A percentile compares a stretch with the other conserved stretches of the same genome.
phyloP scores from a whole-genome alignment of 768 basidiomycete species.

The Coprinellus micaceus region DNA sequence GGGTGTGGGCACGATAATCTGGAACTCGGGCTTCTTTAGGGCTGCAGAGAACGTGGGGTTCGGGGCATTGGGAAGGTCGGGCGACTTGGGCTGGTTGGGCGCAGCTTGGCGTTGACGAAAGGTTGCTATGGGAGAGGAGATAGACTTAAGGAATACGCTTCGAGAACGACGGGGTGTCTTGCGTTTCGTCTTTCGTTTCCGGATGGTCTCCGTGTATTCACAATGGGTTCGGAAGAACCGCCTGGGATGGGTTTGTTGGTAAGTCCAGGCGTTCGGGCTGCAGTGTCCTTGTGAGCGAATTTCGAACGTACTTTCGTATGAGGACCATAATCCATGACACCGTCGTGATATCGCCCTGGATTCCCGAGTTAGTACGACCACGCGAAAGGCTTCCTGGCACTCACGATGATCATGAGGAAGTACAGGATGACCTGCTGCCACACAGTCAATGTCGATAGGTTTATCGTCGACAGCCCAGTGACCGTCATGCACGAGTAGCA shows the following conservation, averaged over 20 bases:
- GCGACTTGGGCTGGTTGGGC: background rate
- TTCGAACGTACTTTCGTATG: slow-evolving; percentile 53
- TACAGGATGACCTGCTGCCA: slow-evolving; percentile 51
- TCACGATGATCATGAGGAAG: slow-evolving; percentile 49
- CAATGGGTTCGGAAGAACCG: slow-evolving; percentile 42
- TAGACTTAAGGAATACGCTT: slow-evolving; percentile 28
- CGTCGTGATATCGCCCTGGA: slow-evolving; percentile 43
- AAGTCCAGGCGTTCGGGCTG: too few relatives aligned
- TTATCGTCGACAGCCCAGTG: slow-evolving; percentile 44
- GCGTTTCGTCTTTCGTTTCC: slow-evolving; percentile 10
- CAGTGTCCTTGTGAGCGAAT: too few relatives aligned
- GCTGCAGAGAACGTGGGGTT: background rate
- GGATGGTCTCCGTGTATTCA: slow-evolving; percentile 34
- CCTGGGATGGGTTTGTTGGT: slow-evolving; percentile 27
- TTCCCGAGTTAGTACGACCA: background rate
- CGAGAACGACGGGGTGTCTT: slow-evolving; percentile 20
- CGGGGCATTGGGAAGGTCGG: background rate
- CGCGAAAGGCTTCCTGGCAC: slow-evolving; percentile 11
- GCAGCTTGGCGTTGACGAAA: slow-evolving; percentile 4
- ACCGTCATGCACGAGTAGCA: slow-evolving; percentile 58
- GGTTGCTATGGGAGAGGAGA: slow-evolving; percentile 26
- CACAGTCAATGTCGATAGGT: slow-evolving; percentile 45
- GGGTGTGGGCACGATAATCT: slow-evolving; percentile 8
- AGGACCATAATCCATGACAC: slow-evolving; percentile 68
- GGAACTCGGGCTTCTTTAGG: slow-evolving; percentile 5